Conservation (phyloP, 2,329 filamentous ascomycete species). For the Hymenoscyphus infarciens region DNA sequence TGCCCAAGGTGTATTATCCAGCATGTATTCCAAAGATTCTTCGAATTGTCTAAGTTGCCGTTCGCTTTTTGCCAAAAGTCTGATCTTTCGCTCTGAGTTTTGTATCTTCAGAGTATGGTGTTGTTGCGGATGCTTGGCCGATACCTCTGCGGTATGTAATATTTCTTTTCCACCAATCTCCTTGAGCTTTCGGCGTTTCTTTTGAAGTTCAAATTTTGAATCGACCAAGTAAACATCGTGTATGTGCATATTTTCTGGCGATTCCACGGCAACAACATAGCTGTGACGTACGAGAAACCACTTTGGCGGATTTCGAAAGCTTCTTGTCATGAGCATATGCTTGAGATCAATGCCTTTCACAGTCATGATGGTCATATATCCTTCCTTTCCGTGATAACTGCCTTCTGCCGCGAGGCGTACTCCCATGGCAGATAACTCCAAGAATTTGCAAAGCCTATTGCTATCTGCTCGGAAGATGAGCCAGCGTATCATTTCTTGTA, state of each 20-base stretch:
- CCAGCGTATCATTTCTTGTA: slow-evolving; percentile 92
- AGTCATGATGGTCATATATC: slow-evolving; percentile 86
- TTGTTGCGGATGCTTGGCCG: slow-evolving; percentile 51
- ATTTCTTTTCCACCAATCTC: slow-evolving; percentile 57
- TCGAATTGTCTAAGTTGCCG: slow-evolving; percentile 88
- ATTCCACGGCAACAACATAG: slow-evolving; percentile 97
- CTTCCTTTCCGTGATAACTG: slow-evolving; percentile 97
- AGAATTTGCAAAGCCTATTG: slow-evolving; percentile 91
- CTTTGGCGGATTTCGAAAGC: slow-evolving; percentile 83
- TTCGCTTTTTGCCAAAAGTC: slow-evolving; percentile 87
- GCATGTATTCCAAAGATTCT: slow-evolving; percentile 86
- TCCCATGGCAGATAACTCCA: slow-evolving; percentile 90
- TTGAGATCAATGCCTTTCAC: slow-evolving; percentile 85
- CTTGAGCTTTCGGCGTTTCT: slow-evolving; percentile 60
- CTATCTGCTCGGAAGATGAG: slow-evolving; percentile 96
- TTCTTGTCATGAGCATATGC: slow-evolving; percentile 71
- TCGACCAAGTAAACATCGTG: slow-evolving; percentile 99
- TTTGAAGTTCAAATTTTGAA: slow-evolving; percentile 76
- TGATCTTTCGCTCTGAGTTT: slow-evolving; percentile 89
- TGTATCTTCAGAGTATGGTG: slow-evolving; percentile 86
- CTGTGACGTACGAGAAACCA: slow-evolving; percentile 99
- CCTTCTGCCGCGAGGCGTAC: slow-evolving; percentile 92
- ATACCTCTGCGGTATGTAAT: slow-evolving; percentile 40
- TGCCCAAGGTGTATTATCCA: slow-evolving; percentile 77
- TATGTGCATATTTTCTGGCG: slow-evolving; percentile 96